phyloP scores from a whole-genome alignment of 495 filamentous ascomycete genomes.

The Xylaria venustula region DNA sequence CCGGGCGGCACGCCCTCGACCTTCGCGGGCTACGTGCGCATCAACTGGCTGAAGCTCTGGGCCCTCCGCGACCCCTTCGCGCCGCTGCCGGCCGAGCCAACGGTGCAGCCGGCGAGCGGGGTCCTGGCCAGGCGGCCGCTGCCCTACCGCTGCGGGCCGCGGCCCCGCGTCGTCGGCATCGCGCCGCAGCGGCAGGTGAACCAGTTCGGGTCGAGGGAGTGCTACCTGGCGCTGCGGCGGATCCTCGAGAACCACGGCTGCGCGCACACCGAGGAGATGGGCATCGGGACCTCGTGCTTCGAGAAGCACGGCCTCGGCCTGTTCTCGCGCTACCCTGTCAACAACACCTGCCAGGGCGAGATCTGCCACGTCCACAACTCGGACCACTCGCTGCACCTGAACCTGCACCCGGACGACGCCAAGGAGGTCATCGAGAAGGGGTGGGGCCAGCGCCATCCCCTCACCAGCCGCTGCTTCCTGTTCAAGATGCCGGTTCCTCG shows the following conservation, averaged over 20 bases:
- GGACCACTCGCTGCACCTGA: constrained; percentile 75
- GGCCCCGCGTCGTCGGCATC: constrained; percentile 69
- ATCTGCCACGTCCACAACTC: constrained; percentile 75
- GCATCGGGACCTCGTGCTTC: constrained; percentile 67
- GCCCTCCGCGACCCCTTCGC: constrained; percentile 58
- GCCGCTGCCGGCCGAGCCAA: constrained; percentile 36
- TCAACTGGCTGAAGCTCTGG: constrained; percentile 60
- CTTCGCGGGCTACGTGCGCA: constrained; percentile 66
- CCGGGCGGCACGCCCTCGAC: constrained; percentile 80
- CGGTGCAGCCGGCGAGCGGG: constrained; percentile 34
- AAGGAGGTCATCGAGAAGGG: constrained; percentile 72
- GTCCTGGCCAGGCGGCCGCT: constrained; percentile 43
- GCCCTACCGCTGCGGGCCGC: constrained; percentile 57
- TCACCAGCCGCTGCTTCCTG: constrained; percentile 56
- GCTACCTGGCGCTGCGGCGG: constrained; percentile 51
- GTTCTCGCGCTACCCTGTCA: constrained; percentile 60
- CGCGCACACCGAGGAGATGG: constrained; percentile 48
- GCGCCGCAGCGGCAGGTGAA: constrained; percentile 76
- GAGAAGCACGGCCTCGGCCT: constrained; percentile 77
- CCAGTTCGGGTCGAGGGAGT: constrained; percentile 54
- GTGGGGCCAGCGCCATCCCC: constrained; percentile 88
- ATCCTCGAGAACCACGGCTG: constrained; percentile 52
- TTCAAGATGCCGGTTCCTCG: constrained; percentile 57
- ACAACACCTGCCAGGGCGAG: constrained; percentile 69
- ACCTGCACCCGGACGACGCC: constrained; percentile 75